phyloP scores from a whole-genome alignment of 1,139 yeast species.

The Kurtzmaniella natalensis region DNA sequence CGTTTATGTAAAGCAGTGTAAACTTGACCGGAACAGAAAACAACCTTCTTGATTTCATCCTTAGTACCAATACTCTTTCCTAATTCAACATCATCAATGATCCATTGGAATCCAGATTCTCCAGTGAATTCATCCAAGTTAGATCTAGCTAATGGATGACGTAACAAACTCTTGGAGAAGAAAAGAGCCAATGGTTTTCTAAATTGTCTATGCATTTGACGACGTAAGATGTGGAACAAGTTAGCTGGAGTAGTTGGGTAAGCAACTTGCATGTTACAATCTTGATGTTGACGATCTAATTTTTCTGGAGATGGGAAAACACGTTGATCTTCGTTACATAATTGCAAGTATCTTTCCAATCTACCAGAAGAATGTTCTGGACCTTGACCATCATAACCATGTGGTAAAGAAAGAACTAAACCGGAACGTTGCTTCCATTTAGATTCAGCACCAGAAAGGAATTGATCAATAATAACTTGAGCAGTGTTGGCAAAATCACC shows the following conservation, averaged over 20 bases:
- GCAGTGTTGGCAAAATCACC: conserved; percentile 99
- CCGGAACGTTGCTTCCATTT: conserved; percentile 99
- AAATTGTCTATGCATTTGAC: conserved; percentile 99
- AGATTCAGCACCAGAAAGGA: conserved; percentile 93
- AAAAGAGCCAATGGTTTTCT: conserved; percentile 89
- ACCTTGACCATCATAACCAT: conserved; percentile 99
- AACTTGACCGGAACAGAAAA: conserved; percentile 89
- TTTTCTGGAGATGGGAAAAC: conserved; percentile 85
- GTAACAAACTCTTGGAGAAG: conserved; percentile 90
- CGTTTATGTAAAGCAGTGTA: conserved; percentile 87
- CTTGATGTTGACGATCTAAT: conserved; percentile 96
- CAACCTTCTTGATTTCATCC: conserved; percentile 85
- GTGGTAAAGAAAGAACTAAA: conserved; percentile 90
- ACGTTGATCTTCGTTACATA: conserved; percentile 95
- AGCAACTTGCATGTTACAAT: conserved; percentile 95
- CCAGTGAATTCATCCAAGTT: conserved; percentile 78
- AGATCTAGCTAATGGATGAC: conserved; percentile 98
- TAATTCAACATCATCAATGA: conserved; percentile 85
- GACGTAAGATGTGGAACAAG: conserved; percentile 92
- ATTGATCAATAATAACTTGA: conserved; percentile 95
- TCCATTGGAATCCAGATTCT: conserved; percentile 91
- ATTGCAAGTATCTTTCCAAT: conserved; percentile 92
- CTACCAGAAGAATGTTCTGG: conserved; percentile 99
- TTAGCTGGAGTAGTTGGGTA: conserved; percentile 98
- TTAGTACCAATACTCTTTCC: conserved; percentile 71